Conservation (phyloP, 2,329 filamentous ascomycete species). For the Penicillium rolfsii region DNA sequence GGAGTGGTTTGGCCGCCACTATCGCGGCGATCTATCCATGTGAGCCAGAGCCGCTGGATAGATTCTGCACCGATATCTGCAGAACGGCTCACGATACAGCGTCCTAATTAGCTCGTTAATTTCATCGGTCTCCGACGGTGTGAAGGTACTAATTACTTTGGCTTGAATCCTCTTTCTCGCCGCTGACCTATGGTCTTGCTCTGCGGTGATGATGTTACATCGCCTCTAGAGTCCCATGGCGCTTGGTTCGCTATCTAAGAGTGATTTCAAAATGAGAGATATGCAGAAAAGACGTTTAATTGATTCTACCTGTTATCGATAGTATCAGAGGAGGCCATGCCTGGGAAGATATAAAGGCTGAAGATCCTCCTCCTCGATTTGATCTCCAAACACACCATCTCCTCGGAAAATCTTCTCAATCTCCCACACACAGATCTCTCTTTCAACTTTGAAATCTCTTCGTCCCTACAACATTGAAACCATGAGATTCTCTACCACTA, state of each 20-base stretch:
- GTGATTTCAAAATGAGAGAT: background rate
- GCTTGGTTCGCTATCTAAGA: background rate
- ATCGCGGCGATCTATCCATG: constrained; percentile 7
- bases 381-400: background rate
- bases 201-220: constrained; percentile 15
- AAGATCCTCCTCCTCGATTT: background rate
- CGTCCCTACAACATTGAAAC: constrained; percentile 34
- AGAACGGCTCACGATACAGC: constrained; percentile 2
- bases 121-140: constrained; percentile 20
- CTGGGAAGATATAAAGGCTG: background rate
- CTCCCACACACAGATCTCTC: background rate
- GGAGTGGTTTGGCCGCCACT: background rate
- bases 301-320: background rate
- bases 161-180: background rate
- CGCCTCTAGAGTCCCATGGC: background rate
- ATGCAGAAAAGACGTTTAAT: background rate
- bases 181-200: background rate
- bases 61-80: constrained; percentile 13
- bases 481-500: constrained; percentile 55
- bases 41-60: background rate
- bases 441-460: background rate
- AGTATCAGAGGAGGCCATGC: background rate
- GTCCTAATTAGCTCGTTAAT: background rate
- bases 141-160: background rate
- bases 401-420: background rate